These are phyloP conservation scores for Barnettozyma wickerhamii DNA, from an alignment of 805 yeast genomes.

Conservation along the genomic window DNA sequence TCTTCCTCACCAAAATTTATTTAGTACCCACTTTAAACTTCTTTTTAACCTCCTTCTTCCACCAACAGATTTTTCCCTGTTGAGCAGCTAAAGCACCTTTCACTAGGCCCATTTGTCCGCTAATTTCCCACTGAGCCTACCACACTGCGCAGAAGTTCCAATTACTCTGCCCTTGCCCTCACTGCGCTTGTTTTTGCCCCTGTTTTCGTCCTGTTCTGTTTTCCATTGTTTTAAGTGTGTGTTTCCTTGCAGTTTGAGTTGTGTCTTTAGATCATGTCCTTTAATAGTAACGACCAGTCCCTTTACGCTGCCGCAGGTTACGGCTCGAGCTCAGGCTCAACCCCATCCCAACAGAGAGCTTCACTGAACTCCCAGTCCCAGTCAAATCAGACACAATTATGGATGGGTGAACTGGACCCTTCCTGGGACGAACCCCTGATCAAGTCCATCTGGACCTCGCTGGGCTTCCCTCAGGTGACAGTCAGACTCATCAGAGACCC, in stretches of 20 bases:
- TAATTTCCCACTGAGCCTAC: too few relatives aligned
- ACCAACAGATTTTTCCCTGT: too few relatives aligned
- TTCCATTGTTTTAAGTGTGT: background rate
- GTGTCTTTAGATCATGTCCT: conserved; percentile 2
- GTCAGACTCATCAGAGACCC: conserved; percentile 74
- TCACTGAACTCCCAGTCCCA: too few relatives aligned
- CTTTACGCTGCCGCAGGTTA: background rate
- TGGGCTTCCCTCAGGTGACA: conserved; percentile 56
- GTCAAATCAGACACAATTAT: conserved; percentile 35
- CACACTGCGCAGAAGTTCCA: too few relatives aligned
- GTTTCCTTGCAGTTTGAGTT: too few relatives aligned
- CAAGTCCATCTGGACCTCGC: conserved; percentile 60
- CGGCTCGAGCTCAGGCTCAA: background rate
- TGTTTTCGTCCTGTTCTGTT: background rate
- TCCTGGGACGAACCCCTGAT: conserved; percentile 74
- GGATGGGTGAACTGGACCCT: conserved; percentile 93
- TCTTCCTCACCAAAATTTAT: too few relatives aligned
- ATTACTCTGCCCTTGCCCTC: too few relatives aligned
- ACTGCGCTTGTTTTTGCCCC: background rate
- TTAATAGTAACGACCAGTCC: conserved; percentile 2
- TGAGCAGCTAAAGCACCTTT: too few relatives aligned
- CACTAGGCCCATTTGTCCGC: too few relatives aligned
- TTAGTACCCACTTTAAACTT: too few relatives aligned
- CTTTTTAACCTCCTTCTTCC: too few relatives aligned
- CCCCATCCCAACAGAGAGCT: conserved; percentile 3